Conservation (phyloP, 441 rosid species). For the Pelargonium citronellum region DNA sequence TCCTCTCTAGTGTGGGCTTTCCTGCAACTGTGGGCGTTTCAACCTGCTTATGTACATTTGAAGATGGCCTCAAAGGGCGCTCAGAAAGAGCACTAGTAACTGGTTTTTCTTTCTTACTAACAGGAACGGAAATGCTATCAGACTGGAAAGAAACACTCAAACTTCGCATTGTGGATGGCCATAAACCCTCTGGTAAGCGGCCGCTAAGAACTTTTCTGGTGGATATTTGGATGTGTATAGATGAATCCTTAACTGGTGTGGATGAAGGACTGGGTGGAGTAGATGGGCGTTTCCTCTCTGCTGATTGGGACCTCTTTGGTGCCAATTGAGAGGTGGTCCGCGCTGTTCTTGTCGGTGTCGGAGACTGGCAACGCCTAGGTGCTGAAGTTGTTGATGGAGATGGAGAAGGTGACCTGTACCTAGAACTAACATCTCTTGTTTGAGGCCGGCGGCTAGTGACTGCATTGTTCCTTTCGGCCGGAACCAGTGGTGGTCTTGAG, state of each 20-base stretch:
- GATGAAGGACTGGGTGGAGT: constrained; percentile 49
- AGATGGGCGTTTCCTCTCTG: constrained; percentile 82
- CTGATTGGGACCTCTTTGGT: constrained; percentile 69
- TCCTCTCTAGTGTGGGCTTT: constrained; percentile 76
- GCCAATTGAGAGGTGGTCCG: constrained; percentile 41
- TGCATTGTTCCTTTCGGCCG: constrained; percentile 65
- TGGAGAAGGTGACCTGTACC: constrained; percentile 73
- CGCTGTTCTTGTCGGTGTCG: constrained; percentile 48
- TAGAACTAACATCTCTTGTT: constrained; percentile 61
- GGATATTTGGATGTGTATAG: constrained; percentile 41
- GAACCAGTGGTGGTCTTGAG: constrained; percentile 51
- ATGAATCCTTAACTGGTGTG: constrained; percentile 65
- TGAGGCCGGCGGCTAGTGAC: constrained; percentile 47
- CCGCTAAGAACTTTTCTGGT: constrained; percentile 56
- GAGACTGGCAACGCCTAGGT: constrained; percentile 65
- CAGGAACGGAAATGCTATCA: constrained; percentile 71
- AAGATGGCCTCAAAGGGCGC: constrained; percentile 74
- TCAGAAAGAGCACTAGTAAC: constrained; percentile 45
- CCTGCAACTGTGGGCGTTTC: constrained; percentile 47
- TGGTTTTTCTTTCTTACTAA: constrained; percentile 80
- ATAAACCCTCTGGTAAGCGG: constrained; percentile 76
- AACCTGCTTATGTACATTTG: constrained; percentile 65
- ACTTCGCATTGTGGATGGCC: constrained; percentile 99
- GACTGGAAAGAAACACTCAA: constrained; percentile 93
- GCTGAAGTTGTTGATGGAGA: constrained; percentile 38